Evolutionary conservation across 192 early-diverging fungal species (phyloP).

Genomic region (Mortierella alpina): DNA sequence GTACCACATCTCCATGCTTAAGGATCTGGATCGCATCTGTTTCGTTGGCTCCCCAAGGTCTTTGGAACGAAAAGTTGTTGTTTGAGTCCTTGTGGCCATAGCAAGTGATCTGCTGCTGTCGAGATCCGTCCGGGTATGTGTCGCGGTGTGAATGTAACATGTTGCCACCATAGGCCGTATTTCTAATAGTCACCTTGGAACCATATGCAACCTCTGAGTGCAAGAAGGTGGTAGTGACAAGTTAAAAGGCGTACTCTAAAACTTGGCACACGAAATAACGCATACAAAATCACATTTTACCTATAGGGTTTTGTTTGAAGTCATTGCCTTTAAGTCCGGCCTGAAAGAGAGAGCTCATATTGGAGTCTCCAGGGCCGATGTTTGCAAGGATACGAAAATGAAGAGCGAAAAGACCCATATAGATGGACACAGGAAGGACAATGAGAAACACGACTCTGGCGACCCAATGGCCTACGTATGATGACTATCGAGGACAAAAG

Average conservation of each 20-base stretch:
- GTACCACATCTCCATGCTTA: constrained; percentile 80
- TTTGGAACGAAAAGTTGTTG: constrained; percentile 70
- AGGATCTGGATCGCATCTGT: constrained; percentile 69
- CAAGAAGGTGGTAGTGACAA: not conserved
- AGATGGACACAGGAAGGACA: constrained; percentile 79
- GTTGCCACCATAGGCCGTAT: constrained; percentile 78
- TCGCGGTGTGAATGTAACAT: constrained; percentile 93
- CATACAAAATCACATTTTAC: constrained; percentile 54
- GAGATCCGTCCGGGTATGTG: constrained; percentile 81
- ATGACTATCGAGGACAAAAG: not conserved
- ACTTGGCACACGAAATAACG: constrained; percentile 4
- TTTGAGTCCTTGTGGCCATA: constrained; percentile 93
- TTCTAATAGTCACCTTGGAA: constrained; percentile 85
- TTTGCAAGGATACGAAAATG: constrained; percentile 87
- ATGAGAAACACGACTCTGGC: constrained; percentile 78
- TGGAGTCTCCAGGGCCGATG: constrained; percentile 84
- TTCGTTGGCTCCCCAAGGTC: not conserved
- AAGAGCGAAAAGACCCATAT: constrained; percentile 79
- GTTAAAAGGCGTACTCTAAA: not conserved
- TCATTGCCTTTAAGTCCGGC: constrained; percentile 80
- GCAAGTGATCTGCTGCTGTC: constrained; percentile 95
- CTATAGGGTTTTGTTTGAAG: constrained; percentile 79
- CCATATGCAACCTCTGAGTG: constrained; percentile 86
- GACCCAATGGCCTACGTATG: constrained; percentile 17
- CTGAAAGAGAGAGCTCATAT: constrained; percentile 95